These are phyloP conservation scores for Hydnomerulius pinastri DNA, from an alignment of 768 basidiomycete species.

Conservation along the genomic window DNA sequence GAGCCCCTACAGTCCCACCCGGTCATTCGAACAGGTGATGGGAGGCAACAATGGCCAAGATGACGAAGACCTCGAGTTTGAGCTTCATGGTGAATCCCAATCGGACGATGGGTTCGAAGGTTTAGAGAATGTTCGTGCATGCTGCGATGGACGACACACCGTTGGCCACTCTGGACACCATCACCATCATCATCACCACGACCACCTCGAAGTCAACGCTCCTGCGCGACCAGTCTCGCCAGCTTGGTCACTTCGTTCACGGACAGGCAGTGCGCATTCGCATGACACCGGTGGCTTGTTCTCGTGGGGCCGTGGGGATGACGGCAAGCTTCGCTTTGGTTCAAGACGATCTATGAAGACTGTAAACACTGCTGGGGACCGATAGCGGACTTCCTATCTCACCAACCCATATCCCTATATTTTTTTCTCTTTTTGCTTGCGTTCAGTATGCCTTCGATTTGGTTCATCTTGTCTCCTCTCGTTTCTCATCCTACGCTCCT, in stretches of 20 bases:
- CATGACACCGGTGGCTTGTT: slow-evolving; percentile 71
- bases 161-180: slow-evolving; percentile 64
- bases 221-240: slow-evolving; percentile 69
- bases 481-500: slow-evolving; percentile 30
- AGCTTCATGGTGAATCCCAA: slow-evolving; percentile 71
- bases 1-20: slow-evolving; percentile 73
- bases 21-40: slow-evolving; percentile 61
- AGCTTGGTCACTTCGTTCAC: slow-evolving; percentile 84
- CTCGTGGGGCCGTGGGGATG: slow-evolving; percentile 64
- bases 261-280: slow-evolving; percentile 71
- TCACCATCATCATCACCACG: slow-evolving; percentile 63
- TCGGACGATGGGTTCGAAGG: slow-evolving; percentile 88
- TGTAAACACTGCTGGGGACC: slow-evolving; percentile 29
- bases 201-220: slow-evolving; percentile 53
- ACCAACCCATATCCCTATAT: neutral
- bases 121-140: slow-evolving; percentile 91
- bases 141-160: slow-evolving; percentile 86
- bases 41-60: slow-evolving; percentile 37
- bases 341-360: slow-evolving; percentile 59
- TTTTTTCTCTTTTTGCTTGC: slow-evolving; percentile 1
- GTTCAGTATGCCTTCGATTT: slow-evolving; percentile 7
- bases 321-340: slow-evolving; percentile 73
- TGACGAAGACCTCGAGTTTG: slow-evolving; percentile 76
- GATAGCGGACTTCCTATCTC: slow-evolving; percentile 16
- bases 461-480: neutral